These are phyloP conservation scores for Fusarium dlaminii DNA, from an alignment of 2,329 filamentous ascomycete genomes.

Conservation along the genomic window DNA sequence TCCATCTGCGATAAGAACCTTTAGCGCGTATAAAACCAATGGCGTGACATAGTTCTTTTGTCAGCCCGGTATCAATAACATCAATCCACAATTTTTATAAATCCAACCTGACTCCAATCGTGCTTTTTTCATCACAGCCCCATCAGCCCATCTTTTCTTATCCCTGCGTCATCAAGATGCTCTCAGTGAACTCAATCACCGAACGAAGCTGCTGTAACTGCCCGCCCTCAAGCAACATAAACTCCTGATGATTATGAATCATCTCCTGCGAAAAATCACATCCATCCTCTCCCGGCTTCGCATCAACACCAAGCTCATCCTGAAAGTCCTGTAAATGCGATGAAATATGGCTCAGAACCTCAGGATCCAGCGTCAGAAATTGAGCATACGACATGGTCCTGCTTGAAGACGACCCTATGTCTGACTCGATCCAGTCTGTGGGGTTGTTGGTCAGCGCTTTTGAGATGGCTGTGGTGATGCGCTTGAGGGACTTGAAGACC, in stretches of 20 bases:
- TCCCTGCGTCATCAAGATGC: constrained; percentile 3
- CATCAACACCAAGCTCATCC: constrained; percentile 18
- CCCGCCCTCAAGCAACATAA: constrained; percentile 15
- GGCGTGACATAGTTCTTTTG: neutral
- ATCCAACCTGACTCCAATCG: neutral
- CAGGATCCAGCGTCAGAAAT: constrained; percentile 26
- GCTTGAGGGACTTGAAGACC: neutral
- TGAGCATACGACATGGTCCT: constrained; percentile 23
- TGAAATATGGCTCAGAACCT: constrained; percentile 25
- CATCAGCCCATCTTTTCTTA: neutral
- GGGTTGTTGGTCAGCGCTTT: constrained; percentile 38
- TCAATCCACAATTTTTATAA: neutral
- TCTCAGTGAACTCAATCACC: constrained; percentile 22
- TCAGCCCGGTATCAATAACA: neutral
- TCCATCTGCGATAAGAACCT: neutral
- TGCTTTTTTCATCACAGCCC: accelerated
- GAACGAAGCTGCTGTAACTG: constrained; percentile 13
- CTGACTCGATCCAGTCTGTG: constrained; percentile 39
- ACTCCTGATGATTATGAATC: constrained; percentile 29
- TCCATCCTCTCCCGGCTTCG: neutral
- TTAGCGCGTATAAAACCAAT: no score
- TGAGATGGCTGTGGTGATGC: constrained; percentile 22
- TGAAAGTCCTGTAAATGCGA: constrained; percentile 19
- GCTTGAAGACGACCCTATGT: neutral
- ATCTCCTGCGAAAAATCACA: neutral